Evolutionary conservation across 1,284 basidiomycete genomes (phyloP).

Genomic region (Farysia itapuensis): DNA sequence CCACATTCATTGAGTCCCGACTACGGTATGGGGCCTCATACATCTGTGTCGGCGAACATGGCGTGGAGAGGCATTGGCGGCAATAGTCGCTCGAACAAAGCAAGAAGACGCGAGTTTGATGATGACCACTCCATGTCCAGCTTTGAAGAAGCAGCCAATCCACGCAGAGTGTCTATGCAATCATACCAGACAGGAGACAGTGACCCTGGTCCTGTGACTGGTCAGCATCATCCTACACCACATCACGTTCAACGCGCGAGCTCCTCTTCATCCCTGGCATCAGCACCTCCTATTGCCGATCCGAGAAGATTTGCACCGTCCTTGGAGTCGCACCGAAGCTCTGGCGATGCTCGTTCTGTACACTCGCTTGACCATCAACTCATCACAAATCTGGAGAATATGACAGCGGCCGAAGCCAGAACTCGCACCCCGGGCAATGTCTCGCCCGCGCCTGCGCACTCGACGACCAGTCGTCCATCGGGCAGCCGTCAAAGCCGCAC

Average conservation of each 20-base stretch:
- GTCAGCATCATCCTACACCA: slow-evolving; percentile 13
- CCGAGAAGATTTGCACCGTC: slow-evolving; percentile 36
- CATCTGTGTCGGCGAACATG: slow-evolving; percentile 27
- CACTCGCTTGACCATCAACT: slow-evolving; percentile 52
- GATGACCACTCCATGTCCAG: slow-evolving; percentile 46
- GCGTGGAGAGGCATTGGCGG: slow-evolving; percentile 36
- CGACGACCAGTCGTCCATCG: slow-evolving; percentile 36
- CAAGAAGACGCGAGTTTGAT: slow-evolving; percentile 32
- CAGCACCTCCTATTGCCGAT: slow-evolving; percentile 37
- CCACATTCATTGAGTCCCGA: slow-evolving; percentile 25
- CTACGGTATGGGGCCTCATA: slow-evolving; percentile 14
- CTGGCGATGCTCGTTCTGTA: slow-evolving; percentile 37
- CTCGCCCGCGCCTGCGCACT: slow-evolving; percentile 38
- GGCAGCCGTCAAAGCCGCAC: slow-evolving; percentile 43
- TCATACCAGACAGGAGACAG: slow-evolving; percentile 50
- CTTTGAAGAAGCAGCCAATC: slow-evolving; percentile 39
- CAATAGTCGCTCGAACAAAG: slow-evolving; percentile 25
- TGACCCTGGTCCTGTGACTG: slow-evolving; percentile 44
- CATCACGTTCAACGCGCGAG: slow-evolving; percentile 43
- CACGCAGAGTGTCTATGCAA: slow-evolving; percentile 45
- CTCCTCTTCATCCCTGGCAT: slow-evolving; percentile 42
- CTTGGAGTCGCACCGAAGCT: slow-evolving; percentile 35
- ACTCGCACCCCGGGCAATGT: slow-evolving; percentile 37
- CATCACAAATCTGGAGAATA: slow-evolving; percentile 53
- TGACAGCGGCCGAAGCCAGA: slow-evolving; percentile 48